These are phyloP conservation scores for Aspergillus hortae DNA, from an alignment of 2,329 filamentous ascomycete genomes.

Conservation along the genomic window DNA sequence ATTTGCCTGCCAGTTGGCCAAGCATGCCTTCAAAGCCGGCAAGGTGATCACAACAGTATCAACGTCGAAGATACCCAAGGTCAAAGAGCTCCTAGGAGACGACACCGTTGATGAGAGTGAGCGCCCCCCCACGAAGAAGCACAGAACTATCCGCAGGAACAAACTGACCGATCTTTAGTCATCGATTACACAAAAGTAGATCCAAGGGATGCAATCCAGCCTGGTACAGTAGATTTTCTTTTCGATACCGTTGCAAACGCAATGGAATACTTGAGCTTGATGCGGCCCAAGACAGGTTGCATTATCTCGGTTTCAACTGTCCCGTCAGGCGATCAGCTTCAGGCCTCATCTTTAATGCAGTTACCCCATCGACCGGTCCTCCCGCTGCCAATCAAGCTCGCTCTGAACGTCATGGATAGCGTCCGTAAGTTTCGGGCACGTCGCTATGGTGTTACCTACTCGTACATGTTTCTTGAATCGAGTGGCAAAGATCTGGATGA, in stretches of 20 bases:
- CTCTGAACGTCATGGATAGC: conserved; percentile 31
- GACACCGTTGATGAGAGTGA: conserved; percentile 46
- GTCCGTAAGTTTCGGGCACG: conserved; percentile 12
- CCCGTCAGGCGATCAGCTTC: conserved; percentile 36
- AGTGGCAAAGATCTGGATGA: conserved; percentile 41
- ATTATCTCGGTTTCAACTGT: conserved; percentile 35
- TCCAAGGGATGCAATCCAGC: conserved; percentile 36
- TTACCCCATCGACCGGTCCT: neutral
- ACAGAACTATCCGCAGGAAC: neutral
- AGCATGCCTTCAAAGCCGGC: conserved; percentile 47
- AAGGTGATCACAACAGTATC: conserved; percentile 53
- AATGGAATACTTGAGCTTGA: conserved; percentile 43
- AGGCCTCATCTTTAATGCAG: conserved; percentile 26
- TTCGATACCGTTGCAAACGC: conserved; percentile 47
- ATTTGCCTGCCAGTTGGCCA: conserved; percentile 49
- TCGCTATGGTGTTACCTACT: conserved; percentile 45
- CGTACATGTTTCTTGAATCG: conserved; percentile 45
- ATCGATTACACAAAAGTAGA: conserved; percentile 50
- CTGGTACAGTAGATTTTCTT: conserved; percentile 49
- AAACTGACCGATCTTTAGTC: conserved; percentile 21
- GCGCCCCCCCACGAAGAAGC: neutral
- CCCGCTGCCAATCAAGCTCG: conserved; percentile 10
- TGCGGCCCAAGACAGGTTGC: conserved; percentile 32
- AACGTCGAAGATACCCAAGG: conserved; percentile 48
- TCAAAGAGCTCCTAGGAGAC: conserved; percentile 41